Conservation (phyloP, 2,329 filamentous ascomycete genomes). For the Parastagonospora avenae region DNA sequence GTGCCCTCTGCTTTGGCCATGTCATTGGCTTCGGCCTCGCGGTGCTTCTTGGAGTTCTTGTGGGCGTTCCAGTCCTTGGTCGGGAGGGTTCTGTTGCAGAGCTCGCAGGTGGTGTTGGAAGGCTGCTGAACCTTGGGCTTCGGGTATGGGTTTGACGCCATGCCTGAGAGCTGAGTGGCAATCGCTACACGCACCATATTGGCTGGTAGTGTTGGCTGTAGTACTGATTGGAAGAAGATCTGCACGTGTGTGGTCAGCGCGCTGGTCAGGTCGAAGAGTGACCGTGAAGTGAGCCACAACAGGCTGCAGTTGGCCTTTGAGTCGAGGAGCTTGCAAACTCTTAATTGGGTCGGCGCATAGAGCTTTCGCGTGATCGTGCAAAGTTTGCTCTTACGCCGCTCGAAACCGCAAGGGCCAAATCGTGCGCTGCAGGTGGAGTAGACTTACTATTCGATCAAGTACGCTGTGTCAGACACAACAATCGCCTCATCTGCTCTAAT, state of each 20-base stretch:
- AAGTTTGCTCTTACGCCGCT: background rate
- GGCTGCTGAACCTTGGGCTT: constrained; percentile 24
- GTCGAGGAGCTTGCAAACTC: background rate
- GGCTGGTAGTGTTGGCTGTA: background rate
- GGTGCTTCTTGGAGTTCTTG: constrained; percentile 42
- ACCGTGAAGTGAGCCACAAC: constrained; percentile 5
- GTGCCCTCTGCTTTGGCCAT: constrained; percentile 14
- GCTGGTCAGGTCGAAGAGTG: background rate
- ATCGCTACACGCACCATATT: constrained; percentile 14
- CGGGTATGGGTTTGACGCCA: constrained; percentile 33
- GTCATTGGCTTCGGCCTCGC: constrained; percentile 25
- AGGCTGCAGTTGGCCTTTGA: background rate
- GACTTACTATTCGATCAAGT: background rate
- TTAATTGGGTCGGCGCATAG: background rate
- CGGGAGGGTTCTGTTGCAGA: constrained; percentile 36
- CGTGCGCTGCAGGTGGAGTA: background rate
- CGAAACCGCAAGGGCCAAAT: background rate
- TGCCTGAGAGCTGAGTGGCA: constrained; percentile 1
- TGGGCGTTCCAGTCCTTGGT: constrained; percentile 41
- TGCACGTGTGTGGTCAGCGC: constrained; percentile 5
- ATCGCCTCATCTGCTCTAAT: background rate
- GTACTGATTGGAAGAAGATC: background rate
- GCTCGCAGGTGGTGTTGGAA: constrained; percentile 31
- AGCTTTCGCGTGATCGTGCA: background rate
- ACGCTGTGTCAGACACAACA: background rate